A percentile compares a stretch with the other conserved stretches of the same genome.
phyloP scores from a whole-genome alignment of 2,329 filamentous ascomycete genomes.

The Phyllosticta capitalensis region DNA sequence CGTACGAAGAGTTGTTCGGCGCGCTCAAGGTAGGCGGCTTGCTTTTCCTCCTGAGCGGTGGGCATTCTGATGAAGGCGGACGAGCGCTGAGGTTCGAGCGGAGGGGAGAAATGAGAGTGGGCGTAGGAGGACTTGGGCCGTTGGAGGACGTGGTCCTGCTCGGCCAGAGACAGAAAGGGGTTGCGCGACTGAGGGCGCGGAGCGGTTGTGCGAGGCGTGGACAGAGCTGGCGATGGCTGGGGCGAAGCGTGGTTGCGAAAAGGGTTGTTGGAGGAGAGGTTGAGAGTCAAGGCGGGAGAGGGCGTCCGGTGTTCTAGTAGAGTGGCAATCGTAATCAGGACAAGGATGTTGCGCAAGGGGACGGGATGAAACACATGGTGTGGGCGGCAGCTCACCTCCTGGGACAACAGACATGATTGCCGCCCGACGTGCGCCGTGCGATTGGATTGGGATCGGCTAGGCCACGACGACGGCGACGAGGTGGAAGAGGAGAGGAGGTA shows the following conservation, averaged over 20 bases:
- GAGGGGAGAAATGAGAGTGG: conserved; percentile 5
- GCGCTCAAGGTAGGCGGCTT: conserved; percentile 36
- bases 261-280: conserved; percentile 67
- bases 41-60: conserved; percentile 36
- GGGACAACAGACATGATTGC: conserved; percentile 32
- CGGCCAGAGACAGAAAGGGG: conserved; percentile 49
- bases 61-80: conserved; percentile 25
- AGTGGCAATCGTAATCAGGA: conserved; percentile 17
- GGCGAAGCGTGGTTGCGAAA: conserved; percentile 64
- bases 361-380: conserved; percentile 10
- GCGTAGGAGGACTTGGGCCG: not conserved
- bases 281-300: conserved; percentile 50
- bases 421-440: conserved; percentile 13
- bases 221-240: conserved; percentile 25
- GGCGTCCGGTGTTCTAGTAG: conserved; percentile 30
- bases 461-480: not conserved
- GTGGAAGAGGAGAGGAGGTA: not conserved
- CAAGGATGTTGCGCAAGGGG: conserved; percentile 16
- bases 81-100: not conserved
- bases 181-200: conserved; percentile 59
- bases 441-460: conserved; percentile 8
- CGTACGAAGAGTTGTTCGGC: conserved; percentile 71
- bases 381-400: conserved; percentile 16
- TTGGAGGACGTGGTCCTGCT: not conserved
- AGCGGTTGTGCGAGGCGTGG: conserved; percentile 30